Evolutionary conservation across 352 stramenopile genomes (phyloP), one percentile per base, ranked within the genome.

Genomic region (Plasmopara halstedii): DNA sequence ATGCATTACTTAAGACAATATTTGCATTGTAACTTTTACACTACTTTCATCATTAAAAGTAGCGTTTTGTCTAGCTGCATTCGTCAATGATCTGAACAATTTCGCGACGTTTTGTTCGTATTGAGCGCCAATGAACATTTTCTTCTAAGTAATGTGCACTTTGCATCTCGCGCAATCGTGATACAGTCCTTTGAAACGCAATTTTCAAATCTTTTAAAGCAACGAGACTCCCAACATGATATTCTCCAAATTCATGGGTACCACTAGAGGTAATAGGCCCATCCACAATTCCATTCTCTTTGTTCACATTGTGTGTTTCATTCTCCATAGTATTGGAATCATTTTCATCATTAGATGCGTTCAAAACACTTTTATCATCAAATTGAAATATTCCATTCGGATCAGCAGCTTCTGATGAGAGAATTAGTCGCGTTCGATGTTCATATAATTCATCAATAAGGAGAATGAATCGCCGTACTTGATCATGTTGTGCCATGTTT

Each of bases 371-470:
- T 17, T 70, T 40, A 2, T 79, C 66, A 37, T 85, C 76, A 49
- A 91, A 88, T n/a, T 65, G 50, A 42, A 94, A 94, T 45, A 94
- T 74, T 8, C 44, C 46, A 14, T 68, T 37, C 22, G 59, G 49
- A 7, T 68, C 54, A 0, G 62, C 35, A 18, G 53, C 74, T 33
- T 64, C 62, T 4, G 75, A 70, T 1, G 79, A 84, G 45, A 73
- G 64, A 0, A 93, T 42, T 9, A 92, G 53, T 1, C 67, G 52
- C 10, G 74, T 82, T 26, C 63, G 67, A 34, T 85, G 81, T 61
- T 99, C 94, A 50, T 99, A 99, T 38, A 98, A 60, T 65, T 98
- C 93, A 59, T 99, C 96, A 36, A 99, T 75, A 1, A 99, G 70
- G 36, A 96, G 84, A 59, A 99, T 98, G 66, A 99, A 98, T 33